Conservation (phyloP, 2,329 filamentous ascomycete species). For the Whalleya microplaca region DNA sequence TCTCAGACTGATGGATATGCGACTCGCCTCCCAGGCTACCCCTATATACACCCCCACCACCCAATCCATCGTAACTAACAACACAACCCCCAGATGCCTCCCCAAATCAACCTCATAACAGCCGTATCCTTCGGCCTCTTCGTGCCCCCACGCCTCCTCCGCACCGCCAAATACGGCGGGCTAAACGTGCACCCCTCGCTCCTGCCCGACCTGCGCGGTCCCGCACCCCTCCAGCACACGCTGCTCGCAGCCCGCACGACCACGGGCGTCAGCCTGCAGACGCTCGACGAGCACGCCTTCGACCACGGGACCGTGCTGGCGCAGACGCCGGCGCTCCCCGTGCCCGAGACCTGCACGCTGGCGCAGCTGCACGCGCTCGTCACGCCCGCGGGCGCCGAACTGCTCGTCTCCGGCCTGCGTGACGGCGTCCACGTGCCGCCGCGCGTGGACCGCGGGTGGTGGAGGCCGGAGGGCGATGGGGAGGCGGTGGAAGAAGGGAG, state of each 20-base stretch:
- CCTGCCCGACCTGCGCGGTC: constrained; percentile 82
- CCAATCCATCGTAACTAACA: constrained; percentile 1
- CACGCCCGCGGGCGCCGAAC: constrained; percentile 65
- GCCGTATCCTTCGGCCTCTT: constrained; percentile 95
- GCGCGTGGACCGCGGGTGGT: constrained; percentile 43
- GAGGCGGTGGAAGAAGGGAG: constrained; percentile 4
- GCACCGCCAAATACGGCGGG: constrained; percentile 75
- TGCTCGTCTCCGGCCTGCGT: constrained; percentile 71
- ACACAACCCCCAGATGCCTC: constrained; percentile 55
- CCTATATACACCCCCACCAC: background rate
- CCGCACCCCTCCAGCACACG: constrained; percentile 86
- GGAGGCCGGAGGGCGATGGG: constrained; percentile 22
- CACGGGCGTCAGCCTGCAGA: constrained; percentile 86
- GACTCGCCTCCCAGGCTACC: background rate
- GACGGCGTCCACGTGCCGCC: constrained; percentile 68
- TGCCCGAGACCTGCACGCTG: constrained; percentile 50
- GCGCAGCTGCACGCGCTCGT: constrained; percentile 57
- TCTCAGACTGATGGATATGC: background rate
- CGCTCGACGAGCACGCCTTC: constrained; percentile 74
- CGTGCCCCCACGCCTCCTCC: constrained; percentile 77
- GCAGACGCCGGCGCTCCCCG: constrained; percentile 66
- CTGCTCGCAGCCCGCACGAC: constrained; percentile 63
- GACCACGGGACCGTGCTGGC: constrained; percentile 78
- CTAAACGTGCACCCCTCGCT: constrained; percentile 93
- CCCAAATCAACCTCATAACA: constrained; percentile 74